These are phyloP conservation scores for Clonostachys chloroleuca DNA, from an alignment of 2,329 filamentous ascomycete species.

Conservation along the genomic window DNA sequence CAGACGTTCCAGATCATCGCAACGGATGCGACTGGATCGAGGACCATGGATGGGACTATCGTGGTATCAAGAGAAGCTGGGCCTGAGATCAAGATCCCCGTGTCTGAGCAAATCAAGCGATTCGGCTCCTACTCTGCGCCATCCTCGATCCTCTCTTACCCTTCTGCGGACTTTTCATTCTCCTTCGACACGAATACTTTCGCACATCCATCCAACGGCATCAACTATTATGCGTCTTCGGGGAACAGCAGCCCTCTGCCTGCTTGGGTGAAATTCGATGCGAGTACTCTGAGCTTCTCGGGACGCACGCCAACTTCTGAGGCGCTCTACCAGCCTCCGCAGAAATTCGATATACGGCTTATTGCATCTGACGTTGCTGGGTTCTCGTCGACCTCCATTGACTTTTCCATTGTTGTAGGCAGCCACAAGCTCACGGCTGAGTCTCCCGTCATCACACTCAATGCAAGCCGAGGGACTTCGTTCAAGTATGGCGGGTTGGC, in stretches of 20 bases:
- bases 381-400: slow-evolving; percentile 62
- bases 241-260: slow-evolving; percentile 77
- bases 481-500: slow-evolving; percentile 49
- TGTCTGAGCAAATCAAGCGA: slow-evolving; percentile 51
- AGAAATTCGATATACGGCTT: slow-evolving; percentile 67
- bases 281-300: slow-evolving; percentile 57
- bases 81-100: slow-evolving; percentile 49
- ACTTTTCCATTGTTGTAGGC: slow-evolving; percentile 70
- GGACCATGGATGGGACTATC: slow-evolving; percentile 62
- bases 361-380: slow-evolving; percentile 78
- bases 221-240: slow-evolving; percentile 75
- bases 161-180: slow-evolving; percentile 48
- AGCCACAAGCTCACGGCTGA: slow-evolving; percentile 65
- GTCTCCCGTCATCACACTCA: slow-evolving; percentile 49
- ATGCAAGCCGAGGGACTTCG: slow-evolving; percentile 46
- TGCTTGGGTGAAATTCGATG: slow-evolving; percentile 78
- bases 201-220: slow-evolving; percentile 38
- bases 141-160: slow-evolving; percentile 50
- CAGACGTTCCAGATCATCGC: slow-evolving; percentile 64
- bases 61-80: slow-evolving; percentile 58
- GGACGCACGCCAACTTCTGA: slow-evolving; percentile 65
- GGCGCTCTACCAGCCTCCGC: slow-evolving; percentile 61
- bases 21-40: slow-evolving; percentile 59
- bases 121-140: slow-evolving; percentile 59
- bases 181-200: slow-evolving; percentile 59